phyloP scores from a whole-genome alignment of 2,329 filamentous ascomycete genomes.

The Aspergillus sp. region DNA sequence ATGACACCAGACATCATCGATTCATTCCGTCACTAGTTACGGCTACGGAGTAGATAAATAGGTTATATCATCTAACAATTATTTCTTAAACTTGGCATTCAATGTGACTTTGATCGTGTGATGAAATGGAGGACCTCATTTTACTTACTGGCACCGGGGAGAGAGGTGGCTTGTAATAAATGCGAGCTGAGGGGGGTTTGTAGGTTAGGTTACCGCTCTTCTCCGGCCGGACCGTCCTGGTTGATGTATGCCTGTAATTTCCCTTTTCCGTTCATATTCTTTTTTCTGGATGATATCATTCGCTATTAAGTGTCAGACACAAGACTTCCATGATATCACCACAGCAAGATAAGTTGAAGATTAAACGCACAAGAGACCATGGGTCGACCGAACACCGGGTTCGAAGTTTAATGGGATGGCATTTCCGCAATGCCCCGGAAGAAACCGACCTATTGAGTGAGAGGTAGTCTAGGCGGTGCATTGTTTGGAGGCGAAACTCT shows the following conservation, averaged over 20 bases:
- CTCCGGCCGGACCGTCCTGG: background rate
- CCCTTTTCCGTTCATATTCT: too few relatives aligned
- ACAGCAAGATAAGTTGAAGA: constrained; percentile 7
- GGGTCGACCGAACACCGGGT: background rate
- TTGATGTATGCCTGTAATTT: too few relatives aligned
- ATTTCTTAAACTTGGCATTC: background rate
- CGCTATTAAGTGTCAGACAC: background rate
- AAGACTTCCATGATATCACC: constrained; percentile 21
- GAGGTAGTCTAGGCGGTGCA: background rate
- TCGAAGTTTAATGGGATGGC: constrained; percentile 2
- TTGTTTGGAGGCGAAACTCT: constrained; percentile 6
- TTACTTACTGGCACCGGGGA: too few relatives aligned
- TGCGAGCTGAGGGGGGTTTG: too few relatives aligned
- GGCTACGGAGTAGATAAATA: too few relatives aligned
- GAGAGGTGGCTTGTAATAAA: too few relatives aligned
- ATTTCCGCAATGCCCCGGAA: constrained; percentile 2
- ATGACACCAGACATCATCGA: background rate
- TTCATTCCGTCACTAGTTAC: background rate
- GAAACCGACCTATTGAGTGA: background rate
- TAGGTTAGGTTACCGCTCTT: background rate
- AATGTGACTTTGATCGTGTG: too few relatives aligned
- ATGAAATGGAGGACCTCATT: too few relatives aligned
- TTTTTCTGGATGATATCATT: constrained; percentile 6
- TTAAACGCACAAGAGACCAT: background rate
- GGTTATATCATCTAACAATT: too few relatives aligned